These are phyloP conservation scores for Omphalea diandra DNA, from an alignment of 441 rosid genomes.

Conservation along the genomic window DNA sequence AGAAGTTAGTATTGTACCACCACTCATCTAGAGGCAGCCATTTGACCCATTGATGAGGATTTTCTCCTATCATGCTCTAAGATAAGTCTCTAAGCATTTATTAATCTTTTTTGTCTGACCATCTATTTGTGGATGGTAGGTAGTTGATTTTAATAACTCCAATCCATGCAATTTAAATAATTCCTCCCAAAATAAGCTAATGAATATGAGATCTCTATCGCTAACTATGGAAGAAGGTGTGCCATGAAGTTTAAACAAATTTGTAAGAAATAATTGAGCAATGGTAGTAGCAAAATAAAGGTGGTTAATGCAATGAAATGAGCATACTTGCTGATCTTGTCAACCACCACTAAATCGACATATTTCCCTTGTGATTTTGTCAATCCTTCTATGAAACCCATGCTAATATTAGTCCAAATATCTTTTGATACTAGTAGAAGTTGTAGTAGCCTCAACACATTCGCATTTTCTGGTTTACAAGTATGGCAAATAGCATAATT, in stretches of 20 bases:
- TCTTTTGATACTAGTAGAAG: not conserved
- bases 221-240: not conserved
- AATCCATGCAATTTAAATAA: not conserved
- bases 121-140: not conserved
- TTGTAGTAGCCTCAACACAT: not conserved
- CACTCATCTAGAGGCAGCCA: not conserved
- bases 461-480: not conserved
- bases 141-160: not conserved
- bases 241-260: not conserved
- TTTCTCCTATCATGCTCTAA: not conserved
- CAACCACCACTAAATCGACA: not conserved
- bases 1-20: constrained; percentile 2
- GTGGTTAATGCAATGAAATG: not conserved
- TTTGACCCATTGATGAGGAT: not conserved
- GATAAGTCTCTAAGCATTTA: not conserved
- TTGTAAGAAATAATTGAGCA: not conserved
- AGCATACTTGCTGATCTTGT: not conserved
- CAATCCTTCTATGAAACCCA: not conserved
- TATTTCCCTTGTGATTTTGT: not conserved
- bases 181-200: not conserved
- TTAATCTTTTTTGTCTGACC: not conserved
- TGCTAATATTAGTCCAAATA: not conserved
- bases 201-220: not conserved
- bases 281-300: not conserved
- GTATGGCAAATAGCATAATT: not conserved